Evolutionary conservation across 345 rosid genomes (phyloP), one percentile per base, ranked within the genome.

Genomic region (Hypericum perforatum): DNA sequence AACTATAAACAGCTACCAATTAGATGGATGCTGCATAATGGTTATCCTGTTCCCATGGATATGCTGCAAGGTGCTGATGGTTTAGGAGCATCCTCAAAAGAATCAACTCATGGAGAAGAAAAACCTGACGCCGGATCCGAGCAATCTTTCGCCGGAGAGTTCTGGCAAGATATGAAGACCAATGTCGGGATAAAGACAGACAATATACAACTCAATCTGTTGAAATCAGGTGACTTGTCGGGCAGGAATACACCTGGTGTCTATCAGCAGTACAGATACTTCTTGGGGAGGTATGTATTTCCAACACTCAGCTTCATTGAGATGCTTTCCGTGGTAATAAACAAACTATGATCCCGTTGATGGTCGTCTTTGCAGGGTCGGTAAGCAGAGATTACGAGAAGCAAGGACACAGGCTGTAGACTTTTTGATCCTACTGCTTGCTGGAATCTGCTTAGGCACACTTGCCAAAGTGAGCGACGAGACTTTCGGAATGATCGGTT

Each of bases 21-120:
- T 45, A 77, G 95, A 56, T 92, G 99, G 99, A 92, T 92, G 97
- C 91, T 92, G 63, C 99, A 92, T 39, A 92, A 92, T 68, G 81
- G 85, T 45, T 92, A 89, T 57, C 81, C 73, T 5, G 91, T 89
- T 61, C 99, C 97, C 15, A 60, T 68, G 69, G 99, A 94, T 59
- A 94, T 94, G 99, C 75, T 89, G 50, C 65, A 76, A 54, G 67
- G 56, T 54, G 56, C 78, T 12, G 94, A 89, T 52, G 85, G 82
- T 41, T 38, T 71, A 66, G 54, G 77, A 40, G 56, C 74, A 59
- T 63, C 83, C 16, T 52, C 74, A 9, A 62, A 64, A 52, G 91
- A 72, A 54, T 76, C 89, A 15, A 68, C 70, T 53, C 84, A 76
- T 11, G 88, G 85, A 62, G 77, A 40, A 2, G 14, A 54, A 6